phyloP scores from a whole-genome alignment of 2,329 filamentous ascomycete genomes.

The Penicillium sp. region DNA sequence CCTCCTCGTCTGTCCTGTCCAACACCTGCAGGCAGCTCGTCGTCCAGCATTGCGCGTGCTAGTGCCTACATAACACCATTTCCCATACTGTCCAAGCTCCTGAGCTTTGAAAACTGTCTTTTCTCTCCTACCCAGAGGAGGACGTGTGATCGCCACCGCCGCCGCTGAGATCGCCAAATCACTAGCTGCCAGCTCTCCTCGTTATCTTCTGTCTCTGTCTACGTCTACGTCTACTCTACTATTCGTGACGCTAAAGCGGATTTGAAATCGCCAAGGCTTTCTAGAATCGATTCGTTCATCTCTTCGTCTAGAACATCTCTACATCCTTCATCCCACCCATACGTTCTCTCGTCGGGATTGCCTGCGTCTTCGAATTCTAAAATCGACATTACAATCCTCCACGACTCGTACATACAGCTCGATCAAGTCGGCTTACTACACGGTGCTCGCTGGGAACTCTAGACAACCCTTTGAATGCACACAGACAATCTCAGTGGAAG shows the following conservation, averaged over 20 bases:
- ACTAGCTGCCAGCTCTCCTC: background rate
- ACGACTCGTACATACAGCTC: background rate
- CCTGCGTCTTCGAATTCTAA: background rate
- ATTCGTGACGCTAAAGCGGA: too few relatives aligned
- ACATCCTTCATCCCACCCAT: too few relatives aligned
- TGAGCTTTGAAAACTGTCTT: background rate
- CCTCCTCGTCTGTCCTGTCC: background rate
- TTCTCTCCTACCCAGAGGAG: background rate
- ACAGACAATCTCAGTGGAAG: conserved; percentile 15
- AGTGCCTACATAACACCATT: background rate
- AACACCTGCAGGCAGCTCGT: background rate
- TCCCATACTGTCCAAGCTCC: background rate
- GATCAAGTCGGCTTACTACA: background rate
- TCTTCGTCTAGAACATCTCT: background rate
- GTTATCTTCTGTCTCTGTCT: background rate
- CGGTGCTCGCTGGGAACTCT: background rate
- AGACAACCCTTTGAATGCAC: background rate
- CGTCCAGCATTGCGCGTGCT: background rate
- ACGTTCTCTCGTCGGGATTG: too few relatives aligned
- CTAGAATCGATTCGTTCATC: too few relatives aligned
- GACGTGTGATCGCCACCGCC: conserved; percentile 7
- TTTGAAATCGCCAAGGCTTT: too few relatives aligned
- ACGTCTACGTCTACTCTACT: background rate
- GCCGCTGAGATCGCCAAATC: background rate
- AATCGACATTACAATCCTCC: background rate